phyloP scores from a whole-genome alignment of 1,284 basidiomycete genomes.

The Fomitopsis betulina region DNA sequence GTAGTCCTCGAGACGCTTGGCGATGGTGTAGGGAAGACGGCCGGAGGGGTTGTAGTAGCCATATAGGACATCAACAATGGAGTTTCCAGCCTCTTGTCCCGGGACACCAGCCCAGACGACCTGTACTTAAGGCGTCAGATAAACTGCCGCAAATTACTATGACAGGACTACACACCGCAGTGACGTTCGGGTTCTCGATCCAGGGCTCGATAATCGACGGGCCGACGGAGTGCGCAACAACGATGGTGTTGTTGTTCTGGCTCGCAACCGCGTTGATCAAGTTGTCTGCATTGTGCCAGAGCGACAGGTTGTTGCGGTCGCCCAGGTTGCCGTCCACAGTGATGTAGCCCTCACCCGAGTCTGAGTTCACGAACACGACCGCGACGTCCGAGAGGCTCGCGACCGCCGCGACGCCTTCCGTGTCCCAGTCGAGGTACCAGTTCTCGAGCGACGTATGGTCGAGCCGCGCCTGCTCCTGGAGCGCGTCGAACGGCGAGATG shows the following conservation, averaged over 20 bases:
- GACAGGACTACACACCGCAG: constrained; percentile 37
- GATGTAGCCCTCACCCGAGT: constrained; percentile 77
- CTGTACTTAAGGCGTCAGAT: constrained; percentile 18
- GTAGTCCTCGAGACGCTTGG: constrained; percentile 65
- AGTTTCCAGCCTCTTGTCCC: constrained; percentile 77
- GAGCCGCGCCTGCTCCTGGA: constrained; percentile 56
- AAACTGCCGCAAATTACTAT: neutral
- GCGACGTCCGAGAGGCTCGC: constrained; percentile 56
- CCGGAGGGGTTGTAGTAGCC: constrained; percentile 72
- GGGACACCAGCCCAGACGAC: constrained; percentile 64
- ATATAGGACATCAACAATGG: constrained; percentile 70
- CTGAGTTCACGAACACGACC: constrained; percentile 69
- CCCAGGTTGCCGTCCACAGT: constrained; percentile 73
- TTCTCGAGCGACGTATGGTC: constrained; percentile 56
- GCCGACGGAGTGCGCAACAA: constrained; percentile 77
- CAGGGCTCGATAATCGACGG: constrained; percentile 71
- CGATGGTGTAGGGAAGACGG: constrained; percentile 79
- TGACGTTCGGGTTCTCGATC: constrained; percentile 77
- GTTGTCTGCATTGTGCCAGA: constrained; percentile 74
- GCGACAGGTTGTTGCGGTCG: constrained; percentile 73
- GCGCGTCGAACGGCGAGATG: constrained; percentile 64
- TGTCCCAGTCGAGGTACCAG: constrained; percentile 65
- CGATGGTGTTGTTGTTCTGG: constrained; percentile 75
- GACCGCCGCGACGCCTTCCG: constrained; percentile 42
- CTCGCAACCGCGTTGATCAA: constrained; percentile 56